Evolutionary conservation across 768 basidiomycete species (phyloP).

Genomic region (Daedalea quercina): DNA sequence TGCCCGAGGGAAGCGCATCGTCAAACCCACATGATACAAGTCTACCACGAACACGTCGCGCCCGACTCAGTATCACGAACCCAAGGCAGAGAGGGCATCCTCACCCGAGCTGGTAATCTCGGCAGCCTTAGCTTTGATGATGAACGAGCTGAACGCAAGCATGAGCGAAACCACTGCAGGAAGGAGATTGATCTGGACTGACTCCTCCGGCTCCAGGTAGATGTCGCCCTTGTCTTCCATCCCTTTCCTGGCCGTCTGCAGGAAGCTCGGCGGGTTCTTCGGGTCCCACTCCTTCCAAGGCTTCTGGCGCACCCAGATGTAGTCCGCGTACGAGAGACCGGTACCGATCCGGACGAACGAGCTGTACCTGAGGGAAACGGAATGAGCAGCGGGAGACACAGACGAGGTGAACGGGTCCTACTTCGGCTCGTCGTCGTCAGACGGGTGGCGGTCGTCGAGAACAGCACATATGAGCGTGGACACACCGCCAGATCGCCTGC

Average conservation of each 20-base stretch:
- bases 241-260: slow-evolving; percentile 44
- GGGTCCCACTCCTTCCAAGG: slow-evolving; percentile 81
- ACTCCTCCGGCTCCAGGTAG: slow-evolving; percentile 90
- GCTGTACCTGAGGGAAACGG: slow-evolving; percentile 60
- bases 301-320: slow-evolving; percentile 74
- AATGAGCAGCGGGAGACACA: not conserved
- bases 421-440: slow-evolving; percentile 58
- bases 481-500: slow-evolving; percentile 82
- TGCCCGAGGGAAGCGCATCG: slow-evolving; percentile 93
- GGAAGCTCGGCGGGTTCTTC: slow-evolving; percentile 65
- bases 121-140: slow-evolving; percentile 88
- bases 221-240: slow-evolving; percentile 85
- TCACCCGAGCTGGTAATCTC: slow-evolving; percentile 76
- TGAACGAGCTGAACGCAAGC: slow-evolving; percentile 68
- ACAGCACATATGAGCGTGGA: slow-evolving; percentile 89
- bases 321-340: slow-evolving; percentile 82
- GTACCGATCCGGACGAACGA: slow-evolving; percentile 88
- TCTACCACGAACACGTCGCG: slow-evolving; percentile 34
- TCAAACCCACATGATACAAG: slow-evolving; percentile 78
- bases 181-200: slow-evolving; percentile 12
- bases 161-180: not conserved
- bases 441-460: slow-evolving; percentile 58
- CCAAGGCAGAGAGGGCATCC: not conserved
- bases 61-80: not conserved
- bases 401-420: too few species aligned